These are phyloP conservation scores for Phaeosphaeria sp. DNA, from an alignment of 2,329 filamentous ascomycete genomes.

Conservation along the genomic window DNA sequence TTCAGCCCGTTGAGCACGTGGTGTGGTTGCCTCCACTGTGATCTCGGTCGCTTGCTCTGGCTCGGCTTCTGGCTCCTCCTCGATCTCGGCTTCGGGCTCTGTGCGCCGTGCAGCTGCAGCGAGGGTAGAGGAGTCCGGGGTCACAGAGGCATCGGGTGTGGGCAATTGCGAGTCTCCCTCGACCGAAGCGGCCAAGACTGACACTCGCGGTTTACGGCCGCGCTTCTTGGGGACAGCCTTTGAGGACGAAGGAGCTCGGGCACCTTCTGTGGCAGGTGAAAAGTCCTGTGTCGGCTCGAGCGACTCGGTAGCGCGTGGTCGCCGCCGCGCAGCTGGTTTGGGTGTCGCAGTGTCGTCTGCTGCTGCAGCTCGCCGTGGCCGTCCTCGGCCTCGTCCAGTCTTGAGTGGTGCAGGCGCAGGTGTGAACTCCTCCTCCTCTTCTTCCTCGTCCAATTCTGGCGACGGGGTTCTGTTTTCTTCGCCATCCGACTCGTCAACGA, in stretches of 20 bases:
- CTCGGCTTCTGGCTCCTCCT: background rate
- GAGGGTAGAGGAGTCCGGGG: constrained; percentile 58
- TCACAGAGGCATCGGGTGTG: constrained; percentile 61
- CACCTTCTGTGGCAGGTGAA: constrained; percentile 63
- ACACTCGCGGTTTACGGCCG: constrained; percentile 52
- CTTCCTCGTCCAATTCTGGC: constrained; percentile 62
- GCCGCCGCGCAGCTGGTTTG: constrained; percentile 54
- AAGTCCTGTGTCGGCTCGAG: constrained; percentile 68
- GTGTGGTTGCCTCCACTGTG: constrained; percentile 50
- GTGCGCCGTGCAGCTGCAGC: background rate
- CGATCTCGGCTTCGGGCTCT: too few relatives aligned
- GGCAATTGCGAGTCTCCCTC: constrained; percentile 49
- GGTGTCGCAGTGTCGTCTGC: constrained; percentile 53
- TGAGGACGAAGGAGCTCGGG: constrained; percentile 42
- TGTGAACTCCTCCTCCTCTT: constrained; percentile 73
- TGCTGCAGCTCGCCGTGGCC: constrained; percentile 52
- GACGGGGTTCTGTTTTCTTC: constrained; percentile 72
- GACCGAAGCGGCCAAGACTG: constrained; percentile 49
- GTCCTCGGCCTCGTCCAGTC: constrained; percentile 62
- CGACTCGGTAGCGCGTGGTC: constrained; percentile 52
- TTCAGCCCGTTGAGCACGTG: constrained; percentile 77
- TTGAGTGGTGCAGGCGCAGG: constrained; percentile 74
- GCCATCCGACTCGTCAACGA: constrained; percentile 77
- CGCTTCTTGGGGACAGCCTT: constrained; percentile 66
- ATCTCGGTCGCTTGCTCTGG: constrained; percentile 56